Evolutionary conservation across 257 asterid genomes (phyloP).

Genomic region (Gardenia jasminoides): DNA sequence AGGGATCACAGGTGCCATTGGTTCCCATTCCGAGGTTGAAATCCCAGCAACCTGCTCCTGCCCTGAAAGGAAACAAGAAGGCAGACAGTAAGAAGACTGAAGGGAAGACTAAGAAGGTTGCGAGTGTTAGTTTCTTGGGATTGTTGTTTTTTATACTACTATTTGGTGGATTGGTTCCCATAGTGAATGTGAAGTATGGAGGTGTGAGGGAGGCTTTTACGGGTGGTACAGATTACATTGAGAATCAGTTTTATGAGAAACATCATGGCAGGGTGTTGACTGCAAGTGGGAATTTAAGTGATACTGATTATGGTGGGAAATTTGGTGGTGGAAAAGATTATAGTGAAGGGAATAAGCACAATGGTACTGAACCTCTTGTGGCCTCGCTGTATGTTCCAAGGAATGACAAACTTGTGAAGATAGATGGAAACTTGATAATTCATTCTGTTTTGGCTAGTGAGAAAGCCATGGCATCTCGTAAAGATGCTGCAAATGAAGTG

Average conservation of each 20-base stretch:
- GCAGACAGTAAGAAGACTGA: conserved; percentile 65
- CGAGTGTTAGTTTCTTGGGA: conserved; percentile 86
- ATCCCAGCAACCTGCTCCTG: conserved; percentile 51
- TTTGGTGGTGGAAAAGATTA: conserved; percentile 36
- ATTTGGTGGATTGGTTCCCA: conserved; percentile 85
- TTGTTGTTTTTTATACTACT: conserved; percentile 69
- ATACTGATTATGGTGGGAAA: conserved; percentile 40
- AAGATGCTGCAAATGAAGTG: conserved; percentile 28
- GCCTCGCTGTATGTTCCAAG: conserved; percentile 38
- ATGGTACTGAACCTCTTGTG: conserved; percentile 30
- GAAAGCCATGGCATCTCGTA: conserved; percentile 37
- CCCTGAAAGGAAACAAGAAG: conserved; percentile 61
- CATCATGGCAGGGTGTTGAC: conserved; percentile 72
- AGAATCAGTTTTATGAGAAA: conserved; percentile 42
- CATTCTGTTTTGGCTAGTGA: conserved; percentile 38
- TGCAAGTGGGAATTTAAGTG: conserved; percentile 42
- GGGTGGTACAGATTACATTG: conserved; percentile 39
- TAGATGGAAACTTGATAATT: conserved; percentile 37
- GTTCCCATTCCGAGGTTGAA: conserved; percentile 93
- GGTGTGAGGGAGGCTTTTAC: conserved; percentile 53
- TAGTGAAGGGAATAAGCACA: conserved; percentile 32
- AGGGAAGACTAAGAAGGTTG: conserved; percentile 84
- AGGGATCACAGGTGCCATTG: conserved; percentile 90
- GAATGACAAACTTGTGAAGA: conserved; percentile 37
- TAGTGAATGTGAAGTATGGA: conserved; percentile 73